Conservation (phyloP, 352 stramenopile species). For the Globisporangium camurandrum region DNA sequence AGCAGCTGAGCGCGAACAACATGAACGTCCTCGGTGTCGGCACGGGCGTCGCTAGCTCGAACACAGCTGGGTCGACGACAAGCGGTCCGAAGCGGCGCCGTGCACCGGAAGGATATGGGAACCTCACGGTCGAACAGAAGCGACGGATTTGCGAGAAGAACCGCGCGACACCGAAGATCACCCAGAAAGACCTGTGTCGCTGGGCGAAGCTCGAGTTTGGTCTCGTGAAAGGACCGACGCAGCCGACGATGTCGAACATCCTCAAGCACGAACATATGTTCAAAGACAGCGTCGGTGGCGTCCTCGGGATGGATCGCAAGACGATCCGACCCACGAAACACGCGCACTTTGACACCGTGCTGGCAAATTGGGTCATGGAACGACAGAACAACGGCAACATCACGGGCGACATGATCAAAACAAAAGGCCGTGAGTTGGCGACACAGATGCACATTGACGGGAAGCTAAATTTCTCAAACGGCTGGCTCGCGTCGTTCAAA, state of each 20-base stretch:
- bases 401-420: slow-evolving; percentile 86
- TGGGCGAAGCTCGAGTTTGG: slow-evolving; percentile 89
- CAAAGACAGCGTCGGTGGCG: slow-evolving; percentile 75
- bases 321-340: slow-evolving; percentile 21
- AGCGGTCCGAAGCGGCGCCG: slow-evolving; percentile 30
- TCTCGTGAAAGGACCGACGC: slow-evolving; percentile 69
- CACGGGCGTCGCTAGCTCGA: neutral
- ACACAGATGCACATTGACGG: slow-evolving; percentile 80
- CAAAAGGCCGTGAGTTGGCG: slow-evolving; percentile 68
- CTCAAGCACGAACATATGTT: slow-evolving; percentile 85
- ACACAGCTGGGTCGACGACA: neutral
- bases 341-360: slow-evolving; percentile 38
- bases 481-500: slow-evolving; percentile 83
- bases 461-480: slow-evolving; percentile 82
- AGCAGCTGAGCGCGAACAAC: no score
- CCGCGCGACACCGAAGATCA: slow-evolving; percentile 80
- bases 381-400: slow-evolving; percentile 85
- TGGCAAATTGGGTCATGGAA: slow-evolving; percentile 87
- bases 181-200: slow-evolving; percentile 81
- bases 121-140: slow-evolving; percentile 85
- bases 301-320: slow-evolving; percentile 72
- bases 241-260: slow-evolving; percentile 27
- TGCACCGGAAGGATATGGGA: slow-evolving; percentile 44
- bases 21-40: slow-evolving; percentile 3
- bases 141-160: slow-evolving; percentile 85